These are phyloP conservation scores for Rhizopogon vesiculosus DNA, from an alignment of 768 basidiomycete species.

Conservation along the genomic window DNA sequence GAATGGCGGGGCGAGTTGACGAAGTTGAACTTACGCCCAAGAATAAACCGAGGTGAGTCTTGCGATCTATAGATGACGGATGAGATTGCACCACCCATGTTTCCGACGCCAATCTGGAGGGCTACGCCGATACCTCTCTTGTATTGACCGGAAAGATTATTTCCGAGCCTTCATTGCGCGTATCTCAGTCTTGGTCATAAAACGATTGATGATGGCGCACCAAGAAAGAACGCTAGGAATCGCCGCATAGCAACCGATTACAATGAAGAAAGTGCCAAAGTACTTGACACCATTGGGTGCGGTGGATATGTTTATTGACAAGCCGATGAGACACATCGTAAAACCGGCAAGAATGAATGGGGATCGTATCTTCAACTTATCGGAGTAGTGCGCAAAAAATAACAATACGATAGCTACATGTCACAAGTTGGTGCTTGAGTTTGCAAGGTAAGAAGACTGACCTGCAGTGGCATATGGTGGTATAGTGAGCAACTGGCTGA, in stretches of 20 bases:
- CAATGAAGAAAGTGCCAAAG: not conserved
- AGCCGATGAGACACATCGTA: conserved; percentile 48
- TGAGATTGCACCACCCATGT: conserved; percentile 58
- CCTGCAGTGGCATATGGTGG: conserved; percentile 40
- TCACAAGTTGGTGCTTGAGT: not conserved
- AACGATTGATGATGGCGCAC: conserved; percentile 20
- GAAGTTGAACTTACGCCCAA: conserved; percentile 41
- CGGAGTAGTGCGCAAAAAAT: conserved; percentile 32
- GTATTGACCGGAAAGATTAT: conserved; percentile 53
- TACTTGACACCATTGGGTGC: conserved; percentile 55
- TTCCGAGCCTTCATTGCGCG: conserved; percentile 36
- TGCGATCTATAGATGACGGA: conserved; percentile 54
- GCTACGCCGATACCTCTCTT: conserved; percentile 65
- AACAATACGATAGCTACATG: conserved; percentile 43
- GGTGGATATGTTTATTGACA: conserved; percentile 54
- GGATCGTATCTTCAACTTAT: no score
- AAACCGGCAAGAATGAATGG: conserved; percentile 52
- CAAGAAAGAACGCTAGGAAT: conserved; percentile 58
- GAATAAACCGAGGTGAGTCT: conserved; percentile 30
- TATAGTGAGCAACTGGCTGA: conserved; percentile 41
- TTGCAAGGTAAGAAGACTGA: conserved; percentile 29
- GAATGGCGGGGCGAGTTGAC: not conserved
- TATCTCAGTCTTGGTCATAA: no score
- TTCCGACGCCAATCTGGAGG: conserved; percentile 60
- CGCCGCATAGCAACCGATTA: conserved; percentile 45